A percentile compares a stretch with the other conserved stretches of the same genome.
Conservation (phyloP, 2,329 filamentous ascomycete species). For the Proliferodiscus dingleyae region DNA sequence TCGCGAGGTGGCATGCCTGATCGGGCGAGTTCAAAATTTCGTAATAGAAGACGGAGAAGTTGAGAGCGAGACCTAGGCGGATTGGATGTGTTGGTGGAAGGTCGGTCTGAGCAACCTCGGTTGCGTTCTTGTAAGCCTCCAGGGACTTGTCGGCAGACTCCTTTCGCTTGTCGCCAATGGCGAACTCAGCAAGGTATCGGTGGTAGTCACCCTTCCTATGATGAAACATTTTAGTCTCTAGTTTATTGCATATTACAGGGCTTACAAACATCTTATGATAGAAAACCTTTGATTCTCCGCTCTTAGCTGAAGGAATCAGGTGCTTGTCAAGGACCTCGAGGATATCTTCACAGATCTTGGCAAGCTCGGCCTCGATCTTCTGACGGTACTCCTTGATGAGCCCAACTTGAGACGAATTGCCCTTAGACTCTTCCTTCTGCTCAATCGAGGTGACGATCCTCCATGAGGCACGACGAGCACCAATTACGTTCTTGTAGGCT, state of each 20-base stretch:
- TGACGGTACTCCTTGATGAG: slow-evolving; percentile 96
- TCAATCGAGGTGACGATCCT: slow-evolving; percentile 99
- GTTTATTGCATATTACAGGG: slow-evolving; percentile 13
- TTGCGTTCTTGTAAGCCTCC: slow-evolving; percentile 98
- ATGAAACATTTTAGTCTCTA: slow-evolving; percentile 10
- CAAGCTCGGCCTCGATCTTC: slow-evolving; percentile 97
- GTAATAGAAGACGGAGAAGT: slow-evolving; percentile 99
- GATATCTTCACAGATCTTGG: slow-evolving; percentile 97
- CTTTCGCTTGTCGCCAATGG: slow-evolving; percentile 89
- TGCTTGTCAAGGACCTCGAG: slow-evolving; percentile 89
- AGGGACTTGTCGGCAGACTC: slow-evolving; percentile 78
- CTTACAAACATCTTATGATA: slow-evolving; percentile 96
- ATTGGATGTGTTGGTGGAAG: slow-evolving; percentile 97
- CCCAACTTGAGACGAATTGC: slow-evolving; percentile 86
- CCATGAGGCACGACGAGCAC: slow-evolving; percentile 97
- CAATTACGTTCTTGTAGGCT: slow-evolving; percentile 99
- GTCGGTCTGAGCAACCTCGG: slow-evolving; percentile 96
- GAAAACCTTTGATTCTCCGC: slow-evolving; percentile 98
- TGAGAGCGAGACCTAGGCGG: slow-evolving; percentile 92
- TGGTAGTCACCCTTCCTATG: slow-evolving; percentile 94
- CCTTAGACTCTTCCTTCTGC: slow-evolving; percentile 99
- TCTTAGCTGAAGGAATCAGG: slow-evolving; percentile 92
- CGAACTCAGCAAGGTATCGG: slow-evolving; percentile 92
- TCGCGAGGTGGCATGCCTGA: slow-evolving; percentile 95
- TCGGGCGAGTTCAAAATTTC: slow-evolving; percentile 98